These are phyloP conservation scores for Colletotrichum falcatum DNA, from an alignment of 2,329 filamentous ascomycete genomes.

Conservation along the genomic window DNA sequence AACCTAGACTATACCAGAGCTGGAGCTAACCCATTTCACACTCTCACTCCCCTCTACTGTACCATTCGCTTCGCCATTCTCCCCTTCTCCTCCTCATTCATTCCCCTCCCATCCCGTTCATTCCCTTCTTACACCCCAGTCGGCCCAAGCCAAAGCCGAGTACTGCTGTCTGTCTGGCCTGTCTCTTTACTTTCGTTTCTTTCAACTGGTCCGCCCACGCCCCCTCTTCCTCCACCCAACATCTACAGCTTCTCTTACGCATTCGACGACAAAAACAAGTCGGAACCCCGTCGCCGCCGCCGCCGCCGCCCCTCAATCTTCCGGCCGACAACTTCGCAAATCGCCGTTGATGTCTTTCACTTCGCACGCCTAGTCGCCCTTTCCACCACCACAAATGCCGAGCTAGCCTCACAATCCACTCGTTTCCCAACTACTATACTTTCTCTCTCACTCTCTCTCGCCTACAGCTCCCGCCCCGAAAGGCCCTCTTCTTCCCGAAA, in stretches of 20 bases:
- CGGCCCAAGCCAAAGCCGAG: constrained; percentile 17
- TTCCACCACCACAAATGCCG: constrained; percentile 35
- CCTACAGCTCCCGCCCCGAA: not conserved
- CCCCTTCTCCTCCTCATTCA: constrained; percentile 16
- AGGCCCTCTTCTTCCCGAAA: constrained; percentile 11
- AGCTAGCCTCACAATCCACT: constrained; percentile 43
- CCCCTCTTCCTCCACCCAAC: constrained; percentile 30
- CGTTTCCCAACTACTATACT: constrained; percentile 32
- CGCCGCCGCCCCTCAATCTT: constrained; percentile 5
- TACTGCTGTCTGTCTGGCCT: constrained; percentile 1
- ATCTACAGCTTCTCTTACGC: constrained; percentile 28
- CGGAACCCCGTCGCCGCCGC: constrained; percentile 25
- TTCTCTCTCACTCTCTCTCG: constrained; percentile 21
- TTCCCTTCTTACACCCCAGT: constrained; percentile 25
- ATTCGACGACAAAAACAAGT: constrained; percentile 36
- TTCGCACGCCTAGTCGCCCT: constrained; percentile 34
- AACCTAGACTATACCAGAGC: constrained; percentile 8
- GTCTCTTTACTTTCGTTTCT: constrained; percentile 33
- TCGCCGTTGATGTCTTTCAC: constrained; percentile 40
- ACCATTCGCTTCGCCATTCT: constrained; percentile 31
- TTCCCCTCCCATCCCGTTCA: constrained; percentile 20
- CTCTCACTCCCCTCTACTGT: not conserved
- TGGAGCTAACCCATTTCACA: constrained; percentile 7
- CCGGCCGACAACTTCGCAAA: constrained; percentile 17
- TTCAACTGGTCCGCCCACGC: constrained; percentile 19